phyloP scores from a whole-genome alignment of 2,329 filamentous ascomycete species.

The Nothophaeocryptopus gaeumannii region DNA sequence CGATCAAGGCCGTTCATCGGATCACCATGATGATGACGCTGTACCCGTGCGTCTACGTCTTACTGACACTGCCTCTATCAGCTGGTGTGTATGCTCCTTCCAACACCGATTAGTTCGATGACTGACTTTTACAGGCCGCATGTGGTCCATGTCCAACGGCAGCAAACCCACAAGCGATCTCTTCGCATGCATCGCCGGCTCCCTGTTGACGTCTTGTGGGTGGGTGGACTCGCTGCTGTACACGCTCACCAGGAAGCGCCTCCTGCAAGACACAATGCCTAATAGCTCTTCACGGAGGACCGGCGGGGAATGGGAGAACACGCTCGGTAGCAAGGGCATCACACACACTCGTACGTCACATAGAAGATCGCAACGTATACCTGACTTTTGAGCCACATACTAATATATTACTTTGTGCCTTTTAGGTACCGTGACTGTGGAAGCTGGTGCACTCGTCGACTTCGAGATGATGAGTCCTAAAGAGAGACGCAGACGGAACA shows the following conservation, averaged over 20 bases:
- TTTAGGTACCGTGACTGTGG: constrained; percentile 21
- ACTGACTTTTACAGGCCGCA: constrained; percentile 48
- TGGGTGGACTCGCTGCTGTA: constrained; percentile 60
- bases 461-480: constrained; percentile 7
- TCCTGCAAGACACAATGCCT: constrained; percentile 46
- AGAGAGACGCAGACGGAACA: neutral
- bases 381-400: too few relatives aligned
- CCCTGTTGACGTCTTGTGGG: constrained; percentile 58
- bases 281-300: constrained; percentile 7
- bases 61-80: constrained; percentile 67
- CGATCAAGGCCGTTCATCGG: constrained; percentile 33
- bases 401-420: too few relatives aligned
- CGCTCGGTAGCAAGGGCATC: constrained; percentile 25
- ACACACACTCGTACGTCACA: constrained; percentile 26
- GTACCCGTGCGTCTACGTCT: constrained; percentile 66
- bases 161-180: constrained; percentile 33
- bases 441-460: constrained; percentile 20
- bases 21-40: constrained; percentile 60
- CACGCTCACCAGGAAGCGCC: constrained; percentile 55
- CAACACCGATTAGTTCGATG: neutral
- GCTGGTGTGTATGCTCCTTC: constrained; percentile 30
- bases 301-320: constrained; percentile 17
- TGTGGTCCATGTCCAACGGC: constrained; percentile 59
- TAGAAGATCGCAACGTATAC: too few relatives aligned
- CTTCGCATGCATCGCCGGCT: constrained; percentile 52